Percentiles rank a stretch among this genome's conserved stretches.
Evolutionary conservation across 345 rosid species (phyloP).

Genomic region (Salix suchowensis): DNA sequence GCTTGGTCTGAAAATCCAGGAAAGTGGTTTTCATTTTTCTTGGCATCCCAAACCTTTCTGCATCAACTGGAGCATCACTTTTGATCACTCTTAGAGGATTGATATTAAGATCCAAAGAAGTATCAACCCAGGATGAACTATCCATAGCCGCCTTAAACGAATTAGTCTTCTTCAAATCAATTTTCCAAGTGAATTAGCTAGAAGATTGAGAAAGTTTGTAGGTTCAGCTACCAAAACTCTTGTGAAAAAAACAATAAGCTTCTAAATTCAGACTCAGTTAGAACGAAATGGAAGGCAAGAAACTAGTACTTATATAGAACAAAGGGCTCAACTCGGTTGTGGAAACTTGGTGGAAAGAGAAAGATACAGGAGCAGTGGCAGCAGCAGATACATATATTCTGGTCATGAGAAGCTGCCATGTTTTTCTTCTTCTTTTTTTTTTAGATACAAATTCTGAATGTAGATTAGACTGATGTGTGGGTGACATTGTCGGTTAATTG

Average conservation of each 20-base stretch:
- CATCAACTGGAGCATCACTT: background rate
- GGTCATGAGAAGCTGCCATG: background rate
- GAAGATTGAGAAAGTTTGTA: background rate
- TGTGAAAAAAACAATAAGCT: background rate
- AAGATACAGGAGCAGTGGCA: background rate
- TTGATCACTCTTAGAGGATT: constrained; percentile 2
- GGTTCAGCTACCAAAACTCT: background rate
- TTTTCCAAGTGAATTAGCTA: background rate
- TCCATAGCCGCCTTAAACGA: constrained; percentile 10
- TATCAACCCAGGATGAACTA: constrained; percentile 22
- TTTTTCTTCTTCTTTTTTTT: background rate
- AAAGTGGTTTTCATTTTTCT: constrained; percentile 24
- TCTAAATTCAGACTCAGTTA: background rate
- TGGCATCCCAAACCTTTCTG: background rate
- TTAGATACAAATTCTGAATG: background rate
- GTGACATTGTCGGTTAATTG: constrained; percentile 9
- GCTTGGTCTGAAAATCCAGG: constrained; percentile 28
- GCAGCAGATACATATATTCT: background rate
- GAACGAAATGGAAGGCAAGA: background rate
- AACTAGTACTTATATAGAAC: background rate
- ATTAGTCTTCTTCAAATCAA: background rate
- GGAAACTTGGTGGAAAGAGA: constrained; percentile 1
- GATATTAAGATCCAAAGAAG: constrained; percentile 27
- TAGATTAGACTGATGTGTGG: background rate
- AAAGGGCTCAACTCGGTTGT: background rate